Base-by-base conservation (phyloP, 1,139 yeast species). In the Ogataea hybrid region DNA sequence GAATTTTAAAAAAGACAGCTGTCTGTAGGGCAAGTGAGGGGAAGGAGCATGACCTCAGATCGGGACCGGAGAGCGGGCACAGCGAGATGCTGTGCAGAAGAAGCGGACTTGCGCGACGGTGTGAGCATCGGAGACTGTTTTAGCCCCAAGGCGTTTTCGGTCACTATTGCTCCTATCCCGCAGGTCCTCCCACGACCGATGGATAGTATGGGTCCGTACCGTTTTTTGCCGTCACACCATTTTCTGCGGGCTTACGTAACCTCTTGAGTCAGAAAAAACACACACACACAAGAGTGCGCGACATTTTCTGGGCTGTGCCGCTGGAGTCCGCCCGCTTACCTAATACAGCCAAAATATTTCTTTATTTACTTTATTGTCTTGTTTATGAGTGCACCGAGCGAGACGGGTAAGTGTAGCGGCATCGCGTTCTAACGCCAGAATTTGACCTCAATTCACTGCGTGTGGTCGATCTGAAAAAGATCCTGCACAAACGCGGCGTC, bases 401-500 rank as follows among this genome's bases (percentile, higher is more conserved):
- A 14, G 18, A 31, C 36, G 15, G 41, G 41, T 38, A 32, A 20
- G 36, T 31, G 1, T 5, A 11, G 8, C 11, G 10, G 27, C 12
- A 28, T 2, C 23, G 21, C 12, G 8, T 7, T 17, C 37, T 38
- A 37, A 37, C 35, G 10, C 12, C 47, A 27, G 53, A 41, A 2
- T 52, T 53, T 27, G 50, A 53, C 30, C 51, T 56, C 9, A 20
- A 23, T n/a, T 11, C 43, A 4, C 41, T 57, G 8, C 44, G 58
- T 25, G 61, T 58, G 17, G 53, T 49, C 6, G 62, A 55, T 34
- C 38, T 58, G 25, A 51, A 48, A 28, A 35, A 46, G 12, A 31
- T 54, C 4, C 35, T 58, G 4, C 37, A 39, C 2, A 40, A 43
- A 6, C 44, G 54, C 29, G 41, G 43, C 10, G 36, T 57, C 9